Percentiles rank a stretch among this genome's conserved stretches.
Conservation (phyloP, 192 early-diverging fungal genomes). For the Rhizoclosmatium globosum region DNA sequence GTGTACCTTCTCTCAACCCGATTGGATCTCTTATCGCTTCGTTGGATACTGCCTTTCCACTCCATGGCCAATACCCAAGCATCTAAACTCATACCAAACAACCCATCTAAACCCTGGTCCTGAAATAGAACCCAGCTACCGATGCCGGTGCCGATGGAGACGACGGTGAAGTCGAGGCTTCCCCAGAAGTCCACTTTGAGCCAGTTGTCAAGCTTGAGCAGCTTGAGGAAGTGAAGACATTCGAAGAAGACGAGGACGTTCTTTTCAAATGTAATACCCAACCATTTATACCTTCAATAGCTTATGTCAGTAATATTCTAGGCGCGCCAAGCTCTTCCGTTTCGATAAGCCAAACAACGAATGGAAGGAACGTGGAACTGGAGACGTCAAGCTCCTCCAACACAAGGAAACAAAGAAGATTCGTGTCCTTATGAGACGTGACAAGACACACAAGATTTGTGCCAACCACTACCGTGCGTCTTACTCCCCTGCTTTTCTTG, state of each 20-base stretch:
- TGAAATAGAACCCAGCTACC: too few relatives aligned
- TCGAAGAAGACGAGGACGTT: constrained; percentile 94
- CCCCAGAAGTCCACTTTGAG: constrained; percentile 93
- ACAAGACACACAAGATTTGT: constrained; percentile 98
- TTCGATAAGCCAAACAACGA: constrained; percentile 91
- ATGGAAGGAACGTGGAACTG: constrained; percentile 99
- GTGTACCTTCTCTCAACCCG: too few relatives aligned
- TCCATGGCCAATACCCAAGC: too few relatives aligned
- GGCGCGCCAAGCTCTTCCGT: constrained; percentile 97
- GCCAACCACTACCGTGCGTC: constrained; percentile 89
- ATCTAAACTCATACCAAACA: too few relatives aligned
- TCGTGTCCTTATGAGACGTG: constrained; percentile 98
- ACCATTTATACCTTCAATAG: constrained; percentile 6
- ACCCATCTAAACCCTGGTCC: too few relatives aligned
- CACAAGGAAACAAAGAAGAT: constrained; percentile 91
- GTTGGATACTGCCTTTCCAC: too few relatives aligned
- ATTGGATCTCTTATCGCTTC: too few relatives aligned
- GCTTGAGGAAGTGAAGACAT: constrained; percentile 88
- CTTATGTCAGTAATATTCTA: constrained; percentile 48
- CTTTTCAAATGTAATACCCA: constrained; percentile 84
- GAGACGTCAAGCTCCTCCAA: constrained; percentile 94
- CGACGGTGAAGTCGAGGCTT: constrained; percentile 83
- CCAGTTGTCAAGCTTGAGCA: constrained; percentile 93
- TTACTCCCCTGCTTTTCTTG: background rate
- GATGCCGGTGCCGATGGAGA: constrained; percentile 46